Base-by-base conservation (phyloP, 805 yeast genomes). In the Debaryomyces maramus region DNA sequence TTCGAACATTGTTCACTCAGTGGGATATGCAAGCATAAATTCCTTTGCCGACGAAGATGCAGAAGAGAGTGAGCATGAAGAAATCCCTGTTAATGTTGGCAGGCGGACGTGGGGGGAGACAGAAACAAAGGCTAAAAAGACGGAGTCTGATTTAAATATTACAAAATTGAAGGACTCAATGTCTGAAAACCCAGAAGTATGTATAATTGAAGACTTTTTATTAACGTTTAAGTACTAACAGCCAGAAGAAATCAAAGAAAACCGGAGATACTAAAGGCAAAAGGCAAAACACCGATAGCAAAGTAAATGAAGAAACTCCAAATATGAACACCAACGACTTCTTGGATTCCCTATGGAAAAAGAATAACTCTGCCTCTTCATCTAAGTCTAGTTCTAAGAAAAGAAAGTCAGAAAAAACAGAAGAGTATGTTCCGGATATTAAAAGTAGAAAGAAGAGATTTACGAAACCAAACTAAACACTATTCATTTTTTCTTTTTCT, bases 21-120 rank as follows among this genome's bases (percentile, higher is more conserved):
- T 70, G 7, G 78, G 78, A 0, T 73, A 67, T 45, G 70, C 71
- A 5, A 63, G 69, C 21, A 63, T 73, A 23, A 56, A 63, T 37
- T 44, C 53, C 4, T 51, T 63, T 33, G 45, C 44, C 14, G 52
- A 47, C 14, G 56, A 46, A 14, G 55, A 41, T 33, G 55, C 45
- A 32, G 51, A 32, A 6, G 37, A 30, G 17, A 16, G 21, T 28
- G 29, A 24, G n/a, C n/a, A 11, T 24, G 11, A 10, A 14, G 19
- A 30, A 26, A 10, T 14, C 33, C 43, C 36, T 2, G 46, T 26
- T 23, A 37, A 40, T 3, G 26, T 20, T 4, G 41, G 44, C 6
- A 46, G 52, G 27, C 46, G 49, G 31, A 43, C 45, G 3, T 55
- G 57, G 55, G 57, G 57, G 3, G 46, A 18, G 10, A 17, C 14